Percentiles rank a stretch among this genome's conserved stretches.
Evolutionary conservation across 2,329 filamentous ascomycete species (phyloP).

Genomic region (Thermochaetoides dissita): DNA sequence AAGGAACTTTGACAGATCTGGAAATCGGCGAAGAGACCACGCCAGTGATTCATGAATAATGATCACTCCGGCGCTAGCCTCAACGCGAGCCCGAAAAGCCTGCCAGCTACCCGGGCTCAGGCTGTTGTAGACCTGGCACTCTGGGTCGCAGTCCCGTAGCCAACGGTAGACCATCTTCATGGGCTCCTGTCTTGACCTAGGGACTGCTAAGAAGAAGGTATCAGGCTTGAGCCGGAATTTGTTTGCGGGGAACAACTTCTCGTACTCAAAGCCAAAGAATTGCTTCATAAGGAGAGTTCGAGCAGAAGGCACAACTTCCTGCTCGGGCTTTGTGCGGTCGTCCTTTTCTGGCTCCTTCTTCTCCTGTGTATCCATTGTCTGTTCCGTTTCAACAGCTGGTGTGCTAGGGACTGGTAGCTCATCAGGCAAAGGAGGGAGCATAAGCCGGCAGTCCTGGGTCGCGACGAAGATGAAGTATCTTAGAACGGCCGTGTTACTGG

Average conservation of each 20-base stretch:
- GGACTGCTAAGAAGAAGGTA: slow-evolving; percentile 37
- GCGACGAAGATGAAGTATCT: slow-evolving; percentile 26
- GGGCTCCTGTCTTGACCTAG: slow-evolving; percentile 22
- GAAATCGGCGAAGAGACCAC: slow-evolving; percentile 26
- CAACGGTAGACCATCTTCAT: slow-evolving; percentile 29
- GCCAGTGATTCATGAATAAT: slow-evolving; percentile 33
- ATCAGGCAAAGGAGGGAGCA: slow-evolving; percentile 10
- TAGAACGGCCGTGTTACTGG: slow-evolving; percentile 14
- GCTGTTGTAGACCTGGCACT: slow-evolving; percentile 29
- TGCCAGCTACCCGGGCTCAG: slow-evolving; percentile 32
- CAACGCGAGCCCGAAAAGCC: slow-evolving; percentile 23
- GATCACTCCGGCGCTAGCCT: slow-evolving; percentile 20
- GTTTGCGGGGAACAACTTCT: slow-evolving; percentile 15
- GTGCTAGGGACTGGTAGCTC: no score
- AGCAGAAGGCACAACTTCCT: background rate
- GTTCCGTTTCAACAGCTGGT: no score
- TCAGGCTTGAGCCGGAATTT: slow-evolving; percentile 14
- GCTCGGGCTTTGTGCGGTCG: background rate
- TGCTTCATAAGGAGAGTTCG: slow-evolving; percentile 14
- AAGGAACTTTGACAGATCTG: slow-evolving; percentile 23
- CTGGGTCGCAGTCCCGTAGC: slow-evolving; percentile 26
- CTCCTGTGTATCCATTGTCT: no score
- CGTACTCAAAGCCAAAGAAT: slow-evolving; percentile 20
- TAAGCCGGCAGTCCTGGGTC: slow-evolving; percentile 5
- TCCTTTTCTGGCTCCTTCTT: no score